A percentile compares a stretch with the other conserved stretches of the same genome.
phyloP scores from a whole-genome alignment of 2,329 filamentous ascomycete genomes.

The Xylaria arbuscula region DNA sequence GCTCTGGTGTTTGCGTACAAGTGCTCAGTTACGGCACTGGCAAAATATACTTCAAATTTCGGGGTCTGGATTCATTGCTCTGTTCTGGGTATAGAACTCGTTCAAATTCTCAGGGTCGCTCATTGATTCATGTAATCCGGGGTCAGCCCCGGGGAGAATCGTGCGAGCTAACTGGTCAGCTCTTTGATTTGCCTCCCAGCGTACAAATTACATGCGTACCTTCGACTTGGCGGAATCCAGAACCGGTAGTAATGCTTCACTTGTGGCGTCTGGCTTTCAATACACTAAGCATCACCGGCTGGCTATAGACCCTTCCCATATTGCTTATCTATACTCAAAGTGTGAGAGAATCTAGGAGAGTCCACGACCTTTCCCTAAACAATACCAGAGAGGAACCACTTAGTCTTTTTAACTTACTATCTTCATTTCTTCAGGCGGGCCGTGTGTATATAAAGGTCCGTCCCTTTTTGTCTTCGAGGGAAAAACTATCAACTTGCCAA shows the following conservation, averaged over 20 bases:
- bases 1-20: not conserved
- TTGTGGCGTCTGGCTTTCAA: not conserved
- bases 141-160: constrained; percentile 15
- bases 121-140: constrained; percentile 1
- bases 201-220: not conserved
- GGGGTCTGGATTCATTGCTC: too few relatives aligned
- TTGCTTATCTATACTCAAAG: not conserved
- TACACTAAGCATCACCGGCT: not conserved
- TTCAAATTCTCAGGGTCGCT: constrained; percentile 1
- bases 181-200: constrained; percentile 12
- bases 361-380: not conserved
- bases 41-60: too few relatives aligned
- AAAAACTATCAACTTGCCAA: constrained; percentile 18
- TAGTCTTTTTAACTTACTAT: too few relatives aligned
- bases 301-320: not conserved
- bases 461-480: too few relatives aligned
- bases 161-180: constrained; percentile 19
- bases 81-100: too few relatives aligned
- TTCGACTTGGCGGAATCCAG: constrained; percentile 16
- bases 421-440: too few relatives aligned
- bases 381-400: too few relatives aligned
- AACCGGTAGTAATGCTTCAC: constrained; percentile 8
- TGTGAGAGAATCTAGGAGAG: not conserved
- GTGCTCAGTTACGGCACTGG: not conserved
- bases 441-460: too few relatives aligned